These are phyloP conservation scores for Monascus purpureus DNA, from an alignment of 495 filamentous ascomycete species.

Conservation along the genomic window DNA sequence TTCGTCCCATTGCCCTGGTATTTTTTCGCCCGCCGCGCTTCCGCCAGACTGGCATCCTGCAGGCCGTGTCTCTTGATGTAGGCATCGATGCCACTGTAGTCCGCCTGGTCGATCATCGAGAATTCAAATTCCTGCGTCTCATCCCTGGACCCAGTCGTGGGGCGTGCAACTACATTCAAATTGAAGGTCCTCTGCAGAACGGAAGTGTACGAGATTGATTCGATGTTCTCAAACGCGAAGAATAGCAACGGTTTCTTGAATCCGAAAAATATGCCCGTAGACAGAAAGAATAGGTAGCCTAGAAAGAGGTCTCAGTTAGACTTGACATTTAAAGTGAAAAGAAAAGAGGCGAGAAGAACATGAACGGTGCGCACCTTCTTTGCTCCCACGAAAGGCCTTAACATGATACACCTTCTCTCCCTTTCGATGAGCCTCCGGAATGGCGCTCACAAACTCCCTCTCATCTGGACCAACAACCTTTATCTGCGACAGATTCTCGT, in stretches of 20 bases:
- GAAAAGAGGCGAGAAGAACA: too few species aligned
- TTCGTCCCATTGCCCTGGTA: slow-evolving; percentile 52
- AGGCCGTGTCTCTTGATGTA: slow-evolving; percentile 73
- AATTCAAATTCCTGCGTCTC: slow-evolving; percentile 63
- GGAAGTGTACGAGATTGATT: slow-evolving; percentile 74
- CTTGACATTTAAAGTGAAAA: too few species aligned
- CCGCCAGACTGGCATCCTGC: slow-evolving; percentile 86
- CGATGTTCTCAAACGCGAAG: slow-evolving; percentile 65
- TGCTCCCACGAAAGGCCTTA: slow-evolving; percentile 81
- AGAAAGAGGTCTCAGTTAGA: too few species aligned
- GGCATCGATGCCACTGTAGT: slow-evolving; percentile 68
- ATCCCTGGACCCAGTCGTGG: slow-evolving; percentile 24
- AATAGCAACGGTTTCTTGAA: slow-evolving; percentile 93
- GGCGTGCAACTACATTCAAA: slow-evolving; percentile 54
- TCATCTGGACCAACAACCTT: slow-evolving; percentile 55
- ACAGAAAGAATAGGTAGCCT: slow-evolving; percentile 83
- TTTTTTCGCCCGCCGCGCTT: slow-evolving; percentile 68
- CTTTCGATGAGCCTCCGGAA: slow-evolving; percentile 73
- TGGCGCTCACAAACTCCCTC: slow-evolving; percentile 61
- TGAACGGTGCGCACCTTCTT: slow-evolving; percentile 53
- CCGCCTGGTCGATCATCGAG: slow-evolving; percentile 74
- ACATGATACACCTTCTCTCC: slow-evolving; percentile 84
- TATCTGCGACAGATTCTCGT: slow-evolving; percentile 41
- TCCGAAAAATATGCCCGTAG: slow-evolving; percentile 75
- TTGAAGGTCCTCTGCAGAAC: slow-evolving; percentile 92